Percentiles rank a stretch among this genome's conserved stretches.
phyloP scores from a whole-genome alignment of 495 filamentous ascomycete genomes.

The Aspergillus bridgeri region DNA sequence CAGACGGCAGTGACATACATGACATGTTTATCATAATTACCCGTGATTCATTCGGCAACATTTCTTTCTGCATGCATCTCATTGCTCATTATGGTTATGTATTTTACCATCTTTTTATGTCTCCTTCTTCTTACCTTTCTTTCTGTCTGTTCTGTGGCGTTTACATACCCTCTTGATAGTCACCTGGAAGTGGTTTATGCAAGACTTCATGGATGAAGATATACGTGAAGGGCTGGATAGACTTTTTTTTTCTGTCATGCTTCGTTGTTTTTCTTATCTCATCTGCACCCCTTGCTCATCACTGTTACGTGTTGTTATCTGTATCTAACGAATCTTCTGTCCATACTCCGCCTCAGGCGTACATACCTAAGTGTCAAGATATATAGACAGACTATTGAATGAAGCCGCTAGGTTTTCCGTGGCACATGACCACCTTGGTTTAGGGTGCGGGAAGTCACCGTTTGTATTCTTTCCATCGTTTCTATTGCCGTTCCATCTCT shows the following conservation, averaged over 20 bases:
- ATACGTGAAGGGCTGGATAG: constrained; percentile 2
- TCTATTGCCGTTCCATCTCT: too few species aligned
- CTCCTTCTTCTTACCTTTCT: constrained; percentile 7
- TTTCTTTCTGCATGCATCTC: constrained; percentile 10
- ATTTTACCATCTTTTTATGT: constrained; percentile 8
- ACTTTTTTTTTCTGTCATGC: neutral
- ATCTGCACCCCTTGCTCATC: neutral
- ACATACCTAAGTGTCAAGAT: neutral
- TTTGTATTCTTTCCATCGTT: neutral
- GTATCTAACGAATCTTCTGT: neutral
- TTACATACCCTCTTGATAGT: constrained; percentile 21
- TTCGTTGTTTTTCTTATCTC: constrained; percentile 11
- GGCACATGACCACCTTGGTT: neutral
- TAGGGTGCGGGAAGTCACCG: neutral
- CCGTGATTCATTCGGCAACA: neutral
- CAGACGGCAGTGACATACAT: constrained; percentile 21
- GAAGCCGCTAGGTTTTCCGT: neutral
- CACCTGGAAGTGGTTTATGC: constrained; percentile 11
- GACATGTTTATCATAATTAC: constrained; percentile 13
- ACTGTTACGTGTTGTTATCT: neutral
- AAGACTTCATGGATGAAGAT: constrained; percentile 3
- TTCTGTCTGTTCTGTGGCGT: constrained; percentile 12
- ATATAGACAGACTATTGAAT: neutral
- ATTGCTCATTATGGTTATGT: constrained; percentile 8
- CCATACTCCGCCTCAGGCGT: neutral